phyloP scores from a whole-genome alignment of 2,329 filamentous ascomycete genomes.

The Hawksworthiomyces lignivorus region DNA sequence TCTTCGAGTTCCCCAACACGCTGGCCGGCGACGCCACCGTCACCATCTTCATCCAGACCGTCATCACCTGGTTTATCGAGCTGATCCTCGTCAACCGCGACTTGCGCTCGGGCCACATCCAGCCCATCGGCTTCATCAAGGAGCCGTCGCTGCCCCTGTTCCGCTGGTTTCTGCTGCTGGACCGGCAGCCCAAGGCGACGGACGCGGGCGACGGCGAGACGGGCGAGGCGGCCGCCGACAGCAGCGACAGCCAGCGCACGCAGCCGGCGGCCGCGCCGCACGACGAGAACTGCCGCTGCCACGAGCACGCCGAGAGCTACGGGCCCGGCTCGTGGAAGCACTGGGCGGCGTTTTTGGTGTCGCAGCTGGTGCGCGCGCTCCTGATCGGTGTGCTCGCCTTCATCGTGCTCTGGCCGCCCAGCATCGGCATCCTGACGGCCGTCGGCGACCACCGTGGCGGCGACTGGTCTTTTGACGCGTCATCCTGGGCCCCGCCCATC shows the following conservation, averaged over 20 bases:
- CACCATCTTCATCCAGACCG: constrained; percentile 42
- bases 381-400: constrained; percentile 31
- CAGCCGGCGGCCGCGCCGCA: constrained; percentile 7
- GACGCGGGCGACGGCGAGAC: not conserved
- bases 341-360: constrained; percentile 27
- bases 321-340: constrained; percentile 20
- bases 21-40: constrained; percentile 42
- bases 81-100: constrained; percentile 39
- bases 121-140: constrained; percentile 37
- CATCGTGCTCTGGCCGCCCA: constrained; percentile 34
- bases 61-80: constrained; percentile 45
- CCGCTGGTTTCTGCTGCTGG: constrained; percentile 39
- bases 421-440: constrained; percentile 34
- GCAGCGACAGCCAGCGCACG: not conserved
- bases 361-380: constrained; percentile 28
- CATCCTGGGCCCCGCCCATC: constrained; percentile 37
- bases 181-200: constrained; percentile 14
- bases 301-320: constrained; percentile 16
- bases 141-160: constrained; percentile 25
- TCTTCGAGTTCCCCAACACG: constrained; percentile 44
- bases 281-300: constrained; percentile 13
- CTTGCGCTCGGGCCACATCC: constrained; percentile 34
- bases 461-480: constrained; percentile 35
- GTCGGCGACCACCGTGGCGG: constrained; percentile 28
- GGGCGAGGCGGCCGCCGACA: not conserved